Evolutionary conservation across 805 yeast species (phyloP), one percentile per base, ranked within the genome.

Genomic region (Cyberlindnera lachancei): DNA sequence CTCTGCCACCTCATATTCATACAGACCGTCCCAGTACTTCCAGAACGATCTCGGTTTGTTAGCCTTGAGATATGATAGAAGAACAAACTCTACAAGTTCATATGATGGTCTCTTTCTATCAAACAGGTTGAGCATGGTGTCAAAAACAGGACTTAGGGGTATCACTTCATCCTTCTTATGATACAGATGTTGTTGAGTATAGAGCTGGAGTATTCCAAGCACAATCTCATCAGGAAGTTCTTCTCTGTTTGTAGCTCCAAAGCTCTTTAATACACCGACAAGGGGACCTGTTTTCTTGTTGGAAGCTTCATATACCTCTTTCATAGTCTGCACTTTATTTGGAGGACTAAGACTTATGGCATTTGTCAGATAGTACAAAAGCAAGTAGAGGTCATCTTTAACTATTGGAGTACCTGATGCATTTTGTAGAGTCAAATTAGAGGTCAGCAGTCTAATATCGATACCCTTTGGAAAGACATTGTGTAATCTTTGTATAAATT

Each of bases 121-220:
- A 4, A 48, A 33, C 7, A 45, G 20, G 4, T 42, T 38, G 9
- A 48, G 16, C 15, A 50, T 11, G 2, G 32, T 35, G 10, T 38
- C 37, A 28, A 50, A 46, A 4, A 24, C 28, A 4, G 25, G 24
- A 2, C 41, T 27, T 7, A 36, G 22, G 1, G 48, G 42, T 7
- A 42, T 26, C 4, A 33, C 20, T 10, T 38, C 34, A 13, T 35
- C 37, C 9, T 23, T 19, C 25, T 19, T 33, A 6, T 4, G 2
- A 20, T 29, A 49, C 9, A 41, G 15, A 22, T 45, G 45, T 18
- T 49, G 51, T 24, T 47, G 52, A 2, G 52, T 46, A 6, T 38
- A 33, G 4, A 48, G 26, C 22, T 42, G 44, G 27, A 50, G 25
- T 3, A 50, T 22, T 3, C 31, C 30, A 17, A 50, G 18, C 5